Evolutionary conservation across 495 filamentous ascomycete species (phyloP), one percentile per base, ranked within the genome.

Genomic region (Xylaria bambusicola): DNA sequence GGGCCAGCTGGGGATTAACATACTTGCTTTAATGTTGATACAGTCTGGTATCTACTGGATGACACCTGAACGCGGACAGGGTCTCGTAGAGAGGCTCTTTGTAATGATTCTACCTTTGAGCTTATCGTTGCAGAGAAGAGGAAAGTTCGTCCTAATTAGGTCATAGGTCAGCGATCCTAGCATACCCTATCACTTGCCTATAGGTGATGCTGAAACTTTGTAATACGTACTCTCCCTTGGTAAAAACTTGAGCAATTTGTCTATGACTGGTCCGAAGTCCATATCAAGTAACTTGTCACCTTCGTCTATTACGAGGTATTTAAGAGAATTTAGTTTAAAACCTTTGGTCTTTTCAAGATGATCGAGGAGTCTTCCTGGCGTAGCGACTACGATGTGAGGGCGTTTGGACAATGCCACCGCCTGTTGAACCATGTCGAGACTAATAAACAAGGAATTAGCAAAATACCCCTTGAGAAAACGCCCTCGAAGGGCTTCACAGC

Each of bases 281-380:
- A 97, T 85, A 68, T 98, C 94, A 0, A 98, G 82, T 0, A 98
- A 80, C 35, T 91, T 81, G 69, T 98, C 93, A 26, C 93, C 94
- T 73, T 98, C 94, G 64, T 97, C 94, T 84, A 97, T 91, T 35
- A 95, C 92, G 0, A 97, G 82, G 65, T 93, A 96, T 65, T 91
- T 91, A 3, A 97, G 75, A 15, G 75, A 76, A 6, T 85, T 83
- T 36, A 97, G 75, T 7, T 86, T 90, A 73, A 98, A 98, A 8
- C 94, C 93, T 70, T 96, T 97, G 6, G 94, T 98, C 70, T 96
- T 96, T 71, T 98, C 93, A 9, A 97, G 77, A 70, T 98, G 94
- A 65, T 98, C 94, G 2, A 97, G 78, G 10, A 98, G 75, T 52
- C 94, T 84, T 48, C 94, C 93, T 0, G 94, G 94, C 0, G 94